Base-by-base conservation (phyloP, 768 basidiomycete species). In the Leucocoprinus leucothites region DNA sequence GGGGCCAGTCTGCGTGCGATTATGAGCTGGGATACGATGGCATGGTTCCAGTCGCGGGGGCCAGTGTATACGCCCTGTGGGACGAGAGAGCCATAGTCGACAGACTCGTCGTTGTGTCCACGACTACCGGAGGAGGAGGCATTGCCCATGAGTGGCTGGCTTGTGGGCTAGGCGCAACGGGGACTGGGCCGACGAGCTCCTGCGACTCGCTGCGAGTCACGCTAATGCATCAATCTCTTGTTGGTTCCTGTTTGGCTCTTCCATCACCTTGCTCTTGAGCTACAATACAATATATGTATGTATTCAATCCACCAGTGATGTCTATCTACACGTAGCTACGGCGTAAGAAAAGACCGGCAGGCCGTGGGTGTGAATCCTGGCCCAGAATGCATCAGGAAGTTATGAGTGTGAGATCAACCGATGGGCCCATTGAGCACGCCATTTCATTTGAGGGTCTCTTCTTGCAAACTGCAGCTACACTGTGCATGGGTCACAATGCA, bases 21-120 rank as follows among this genome's bases (percentile, higher is more conserved):
- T 68, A 99, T 94, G 65, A 96, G 82, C 71, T 91, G 87, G 58
- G 89, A 86, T 59, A 96, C 94, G 57, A 91, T 74, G 51, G 82
- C 69, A 62, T 94, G 90, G 67, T 93, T 94, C 87, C 94, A 98
- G 72, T 98, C 95, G 65, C 81, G 80, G 44, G 81, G 74, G 21
- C 86, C 89, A 18, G 89, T 86, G 74, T 95, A 95, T 59, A 94
- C 82, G 64, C 91, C 92, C 64, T 92, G 89, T 18, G 93, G 93
- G 52, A 81, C 71, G 48, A 94, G 83, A 64, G 76, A 72, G 56
- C 93, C 93, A 63, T 84, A 89, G 75, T 95, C 93, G 67, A 92
- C 89, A 24, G 84, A 79, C 58, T 92, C 89, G 58, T 93, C 92
- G 61, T 90, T 86, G 61, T 86, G 86, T 46, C 77, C 74, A 46